A percentile compares a stretch with the other conserved stretches of the same genome.
Evolutionary conservation across 106 monocot species (phyloP).

Genomic region (Xerophyta viscosa): DNA sequence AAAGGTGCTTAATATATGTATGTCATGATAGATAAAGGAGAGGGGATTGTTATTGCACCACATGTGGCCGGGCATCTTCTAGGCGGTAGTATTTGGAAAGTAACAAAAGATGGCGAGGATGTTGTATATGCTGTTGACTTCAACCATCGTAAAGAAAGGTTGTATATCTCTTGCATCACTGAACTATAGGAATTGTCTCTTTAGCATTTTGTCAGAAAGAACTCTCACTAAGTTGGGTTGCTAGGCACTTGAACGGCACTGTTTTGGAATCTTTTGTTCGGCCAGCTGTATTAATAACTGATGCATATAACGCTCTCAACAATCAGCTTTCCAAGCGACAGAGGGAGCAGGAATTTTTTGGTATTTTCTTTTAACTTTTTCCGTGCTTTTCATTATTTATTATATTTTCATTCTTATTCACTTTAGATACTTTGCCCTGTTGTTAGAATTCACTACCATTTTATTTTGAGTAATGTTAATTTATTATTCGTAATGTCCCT

Average conservation of each 20-base stretch:
- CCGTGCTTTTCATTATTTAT: not conserved
- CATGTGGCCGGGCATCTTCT: slow-evolving; percentile 95
- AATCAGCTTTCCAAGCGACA: slow-evolving; percentile 85
- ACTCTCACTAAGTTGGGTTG: slow-evolving; percentile 16
- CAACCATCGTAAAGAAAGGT: slow-evolving; percentile 98
- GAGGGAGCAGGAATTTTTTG: slow-evolving; percentile 88
- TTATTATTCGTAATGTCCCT: too few species aligned
- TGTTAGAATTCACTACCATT: too few species aligned
- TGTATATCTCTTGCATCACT: not conserved
- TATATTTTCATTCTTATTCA: too few species aligned
- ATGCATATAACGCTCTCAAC: slow-evolving; percentile 95
- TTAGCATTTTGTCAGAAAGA: not conserved
- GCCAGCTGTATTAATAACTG: slow-evolving; percentile 97
- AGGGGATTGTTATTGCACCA: slow-evolving; percentile 98
- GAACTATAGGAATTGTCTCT: slow-evolving; percentile 1
- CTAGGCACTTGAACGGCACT: slow-evolving; percentile 96
- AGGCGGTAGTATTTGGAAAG: slow-evolving; percentile 97
- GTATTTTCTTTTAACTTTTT: slow-evolving; percentile 25
- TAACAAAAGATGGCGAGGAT: slow-evolving; percentile 99
- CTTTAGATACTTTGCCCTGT: too few species aligned
- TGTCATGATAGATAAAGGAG: slow-evolving; percentile 72
- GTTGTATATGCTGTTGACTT: slow-evolving; percentile 99
- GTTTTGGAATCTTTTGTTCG: slow-evolving; percentile 95
- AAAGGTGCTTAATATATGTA: too few species aligned
- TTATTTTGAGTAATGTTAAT: too few species aligned